Evolutionary conservation across 1,284 basidiomycete species (phyloP).

Genomic region (Lignosus rhinocerotis): DNA sequence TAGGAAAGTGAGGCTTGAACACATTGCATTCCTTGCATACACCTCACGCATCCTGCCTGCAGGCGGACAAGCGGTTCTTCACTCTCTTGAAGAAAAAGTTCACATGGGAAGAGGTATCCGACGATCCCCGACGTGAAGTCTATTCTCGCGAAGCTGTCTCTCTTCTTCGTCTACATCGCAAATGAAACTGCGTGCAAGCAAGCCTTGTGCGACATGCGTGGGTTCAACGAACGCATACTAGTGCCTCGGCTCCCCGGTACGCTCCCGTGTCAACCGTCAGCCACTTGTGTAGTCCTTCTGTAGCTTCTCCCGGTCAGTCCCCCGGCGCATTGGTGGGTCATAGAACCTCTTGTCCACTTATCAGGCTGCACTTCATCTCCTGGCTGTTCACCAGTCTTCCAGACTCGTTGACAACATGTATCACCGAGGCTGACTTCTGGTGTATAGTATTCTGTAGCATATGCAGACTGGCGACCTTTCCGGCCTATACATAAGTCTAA

Average conservation of each 20-base stretch:
- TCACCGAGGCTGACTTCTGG: no score
- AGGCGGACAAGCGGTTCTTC: slow-evolving; percentile 94
- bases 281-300: no score
- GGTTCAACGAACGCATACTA: background rate
- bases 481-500: no score
- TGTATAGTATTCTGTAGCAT: no score
- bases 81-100: slow-evolving; percentile 80
- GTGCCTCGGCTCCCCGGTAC: background rate
- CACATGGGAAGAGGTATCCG: slow-evolving; percentile 67
- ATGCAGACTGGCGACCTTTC: no score
- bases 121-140: slow-evolving; percentile 39
- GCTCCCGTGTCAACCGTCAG: no score
- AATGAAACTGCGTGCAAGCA: slow-evolving; percentile 2
- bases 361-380: no score
- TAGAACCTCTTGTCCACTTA: no score
- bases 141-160: slow-evolving; percentile 44
- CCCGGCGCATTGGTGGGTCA: no score
- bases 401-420: no score
- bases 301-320: no score
- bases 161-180: slow-evolving; percentile 36
- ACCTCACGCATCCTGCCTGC: background rate
- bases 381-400: no score
- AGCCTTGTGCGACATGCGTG: background rate
- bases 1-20: slow-evolving; percentile 62
- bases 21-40: background rate